Base-by-base conservation (phyloP, 2,329 filamentous ascomycete genomes). In the Chaetomiaceae sp. region DNA sequence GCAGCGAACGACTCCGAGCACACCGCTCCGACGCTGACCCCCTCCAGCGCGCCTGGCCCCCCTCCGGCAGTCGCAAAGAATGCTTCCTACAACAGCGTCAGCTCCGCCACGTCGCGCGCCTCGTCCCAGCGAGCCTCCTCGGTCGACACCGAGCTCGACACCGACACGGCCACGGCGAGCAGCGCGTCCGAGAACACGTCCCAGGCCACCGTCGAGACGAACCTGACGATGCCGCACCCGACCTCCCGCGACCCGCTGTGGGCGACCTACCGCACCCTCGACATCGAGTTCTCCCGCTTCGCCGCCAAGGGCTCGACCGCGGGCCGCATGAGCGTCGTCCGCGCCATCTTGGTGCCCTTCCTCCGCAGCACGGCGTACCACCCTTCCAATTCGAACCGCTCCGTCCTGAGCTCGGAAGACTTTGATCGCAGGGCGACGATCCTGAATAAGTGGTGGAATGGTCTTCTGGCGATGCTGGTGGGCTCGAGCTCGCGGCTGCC, bases 381-480 rank as follows among this genome's bases (percentile, higher is more conserved):
- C 64, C 72, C 81, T 1, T 89, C 88, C 8, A 86, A 82, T 62
- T 72, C 70, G 55, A 66, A 67, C 25, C 80, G 76, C 56, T 53
- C 60, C 17, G 31, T 59, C 15, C 74, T 96, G 42, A 75, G 81
- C n/a, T 78, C 89, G 2, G 89, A 95, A 71, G 89, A 95, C 66
- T 71, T 96, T 40, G 91, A 96, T 64, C 81, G 87, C 33, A 81
- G 91, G 55, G 81, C 87, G 2, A 84, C 83, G 40, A 89, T 95
- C 44, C 72, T 96, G 54, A 89, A 94, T 67, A 91, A 89, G 66
- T 96, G 91, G 91, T 96, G 91, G 91, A 85, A 79, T 39, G 85
- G 82, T 1, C 74, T 96, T 36, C 72, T 96, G 52, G 90, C 94
- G 55, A 83, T 95, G 75, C 79, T 96, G 22, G 85, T 91, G 60